Evolutionary conservation across 345 rosid species (phyloP).

Genomic region (Alliaria petiolata): DNA sequence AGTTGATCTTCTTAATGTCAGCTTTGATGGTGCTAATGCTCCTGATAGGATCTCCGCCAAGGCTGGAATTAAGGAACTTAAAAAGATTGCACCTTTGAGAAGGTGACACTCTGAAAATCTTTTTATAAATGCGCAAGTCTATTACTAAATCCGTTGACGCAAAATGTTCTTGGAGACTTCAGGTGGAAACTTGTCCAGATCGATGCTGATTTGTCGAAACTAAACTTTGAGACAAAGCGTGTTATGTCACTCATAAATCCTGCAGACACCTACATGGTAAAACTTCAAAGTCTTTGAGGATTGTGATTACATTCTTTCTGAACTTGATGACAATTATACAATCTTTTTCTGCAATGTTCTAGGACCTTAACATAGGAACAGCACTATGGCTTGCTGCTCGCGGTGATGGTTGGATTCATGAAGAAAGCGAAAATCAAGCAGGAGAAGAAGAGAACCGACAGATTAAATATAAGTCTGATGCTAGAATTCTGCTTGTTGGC

Average conservation of each 20-base stretch:
- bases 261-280: slow-evolving; percentile 92
- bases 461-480: slow-evolving; percentile 52
- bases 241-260: slow-evolving; percentile 85
- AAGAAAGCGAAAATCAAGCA: slow-evolving; percentile 27
- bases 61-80: slow-evolving; percentile 70
- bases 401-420: slow-evolving; percentile 74
- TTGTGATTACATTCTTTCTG: neutral
- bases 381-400: slow-evolving; percentile 90
- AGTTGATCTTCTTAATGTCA: slow-evolving; percentile 83
- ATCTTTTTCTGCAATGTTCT: too few relatives aligned
- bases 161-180: slow-evolving; percentile 25
- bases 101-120: slow-evolving; percentile 36
- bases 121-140: neutral
- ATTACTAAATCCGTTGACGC: neutral
- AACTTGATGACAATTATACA: neutral
- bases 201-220: slow-evolving; percentile 72
- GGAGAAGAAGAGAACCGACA: slow-evolving; percentile 30
- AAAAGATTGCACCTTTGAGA: slow-evolving; percentile 66
- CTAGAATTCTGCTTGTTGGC: slow-evolving; percentile 81
- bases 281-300: neutral
- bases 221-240: slow-evolving; percentile 62
- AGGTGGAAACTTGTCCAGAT: slow-evolving; percentile 96
- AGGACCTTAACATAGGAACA: slow-evolving; percentile 95
- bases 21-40: slow-evolving; percentile 86
- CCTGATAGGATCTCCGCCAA: slow-evolving; percentile 89